Evolutionary conservation across 371 early-diverging fungal species (phyloP).

Genomic region (Batkoa obscura): DNA sequence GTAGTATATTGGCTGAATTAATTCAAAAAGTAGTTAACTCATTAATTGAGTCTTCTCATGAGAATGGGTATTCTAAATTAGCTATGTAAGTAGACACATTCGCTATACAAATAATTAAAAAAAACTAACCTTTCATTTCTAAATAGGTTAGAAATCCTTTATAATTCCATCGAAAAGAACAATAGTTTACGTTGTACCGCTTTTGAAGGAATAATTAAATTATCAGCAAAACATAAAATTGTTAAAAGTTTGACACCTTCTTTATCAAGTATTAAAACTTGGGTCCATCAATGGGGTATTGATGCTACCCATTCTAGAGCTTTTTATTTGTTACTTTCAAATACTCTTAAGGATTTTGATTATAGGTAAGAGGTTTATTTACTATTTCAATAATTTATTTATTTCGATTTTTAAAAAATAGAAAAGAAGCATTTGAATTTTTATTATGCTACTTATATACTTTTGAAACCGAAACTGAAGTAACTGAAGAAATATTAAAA

Average conservation of each 20-base stretch:
- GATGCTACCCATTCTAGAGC: slow-evolving; percentile 27
- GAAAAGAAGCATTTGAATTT: slow-evolving; percentile 36
- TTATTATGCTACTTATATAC: slow-evolving; percentile 41
- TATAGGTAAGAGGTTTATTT: slow-evolving; percentile 33
- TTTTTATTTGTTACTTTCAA: slow-evolving; percentile 38
- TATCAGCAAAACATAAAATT: slow-evolving; percentile 46
- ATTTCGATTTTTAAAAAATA: slow-evolving; percentile 7
- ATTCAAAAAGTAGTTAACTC: slow-evolving; percentile 30
- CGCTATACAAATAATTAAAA: too few species aligned
- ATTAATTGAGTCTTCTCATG: slow-evolving; percentile 24
- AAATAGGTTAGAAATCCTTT: slow-evolving; percentile 58
- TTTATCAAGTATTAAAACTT: slow-evolving; percentile 37
- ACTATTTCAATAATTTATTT: not conserved
- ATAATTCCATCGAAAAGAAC: slow-evolving; percentile 47
- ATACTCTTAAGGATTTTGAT: slow-evolving; percentile 35
- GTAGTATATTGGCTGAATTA: too few species aligned
- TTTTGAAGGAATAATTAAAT: slow-evolving; percentile 50
- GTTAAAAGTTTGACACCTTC: slow-evolving; percentile 44
- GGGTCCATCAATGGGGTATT: slow-evolving; percentile 61
- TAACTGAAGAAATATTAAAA: slow-evolving; percentile 22
- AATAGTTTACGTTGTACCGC: slow-evolving; percentile 42
- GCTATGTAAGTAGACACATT: slow-evolving; percentile 26
- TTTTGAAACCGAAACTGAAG: slow-evolving; percentile 19
- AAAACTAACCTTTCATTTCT: slow-evolving; percentile 9
- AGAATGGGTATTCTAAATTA: slow-evolving; percentile 31